These are phyloP conservation scores for Nectriaceae sp. DNA, from an alignment of 2,329 filamentous ascomycete genomes.

Conservation along the genomic window DNA sequence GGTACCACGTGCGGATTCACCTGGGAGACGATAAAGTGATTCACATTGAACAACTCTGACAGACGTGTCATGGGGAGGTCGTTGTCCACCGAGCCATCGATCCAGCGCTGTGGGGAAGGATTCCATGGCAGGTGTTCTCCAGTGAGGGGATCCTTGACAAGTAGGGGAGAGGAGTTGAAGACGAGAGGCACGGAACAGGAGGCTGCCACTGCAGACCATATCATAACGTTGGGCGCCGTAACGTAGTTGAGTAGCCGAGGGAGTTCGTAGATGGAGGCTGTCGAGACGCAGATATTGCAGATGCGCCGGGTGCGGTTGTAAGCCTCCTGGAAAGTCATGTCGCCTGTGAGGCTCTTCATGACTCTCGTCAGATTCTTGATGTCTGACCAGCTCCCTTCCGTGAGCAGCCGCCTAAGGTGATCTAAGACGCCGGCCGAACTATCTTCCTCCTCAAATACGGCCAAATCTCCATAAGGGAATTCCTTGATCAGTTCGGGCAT, in stretches of 20 bases:
- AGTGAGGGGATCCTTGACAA: constrained; percentile 83
- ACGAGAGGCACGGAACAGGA: constrained; percentile 91
- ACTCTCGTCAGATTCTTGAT: constrained; percentile 79
- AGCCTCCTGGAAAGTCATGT: constrained; percentile 93
- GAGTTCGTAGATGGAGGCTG: constrained; percentile 82
- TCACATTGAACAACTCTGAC: constrained; percentile 96
- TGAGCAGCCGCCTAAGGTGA: constrained; percentile 72
- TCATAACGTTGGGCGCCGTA: constrained; percentile 90
- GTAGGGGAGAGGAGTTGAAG: constrained; percentile 76
- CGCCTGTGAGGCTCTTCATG: constrained; percentile 78
- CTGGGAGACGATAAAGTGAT: constrained; percentile 96
- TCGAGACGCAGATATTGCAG: constrained; percentile 92
- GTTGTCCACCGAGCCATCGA: constrained; percentile 93
- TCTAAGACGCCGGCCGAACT: constrained; percentile 63
- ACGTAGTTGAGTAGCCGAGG: constrained; percentile 89
- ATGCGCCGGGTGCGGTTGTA: constrained; percentile 93
- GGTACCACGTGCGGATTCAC: constrained; percentile 93
- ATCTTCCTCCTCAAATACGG: constrained; percentile 71
- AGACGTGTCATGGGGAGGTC: constrained; percentile 89
- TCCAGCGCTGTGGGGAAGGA: constrained; percentile 80
- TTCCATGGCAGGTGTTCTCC: constrained; percentile 82
- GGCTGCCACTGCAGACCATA: constrained; percentile 95
- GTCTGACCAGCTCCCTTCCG: constrained; percentile 82
- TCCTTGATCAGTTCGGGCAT: constrained; percentile 67
- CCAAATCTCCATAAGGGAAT: constrained; percentile 79